Conservation (phyloP, 768 basidiomycete genomes). For the Lyophyllum shimeji region DNA sequence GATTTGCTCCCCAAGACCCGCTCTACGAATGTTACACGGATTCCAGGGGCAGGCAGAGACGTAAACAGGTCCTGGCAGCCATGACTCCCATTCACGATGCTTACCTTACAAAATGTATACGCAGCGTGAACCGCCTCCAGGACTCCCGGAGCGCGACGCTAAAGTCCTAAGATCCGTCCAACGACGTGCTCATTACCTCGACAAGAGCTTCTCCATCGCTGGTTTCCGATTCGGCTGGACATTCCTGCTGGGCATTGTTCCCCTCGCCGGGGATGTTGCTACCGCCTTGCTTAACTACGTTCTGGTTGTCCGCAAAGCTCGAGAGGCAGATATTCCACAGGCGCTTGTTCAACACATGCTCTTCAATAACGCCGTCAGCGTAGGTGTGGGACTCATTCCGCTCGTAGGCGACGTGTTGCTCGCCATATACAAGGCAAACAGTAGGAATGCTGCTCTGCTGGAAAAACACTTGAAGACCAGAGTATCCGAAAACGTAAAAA, state of each 20-base stretch:
- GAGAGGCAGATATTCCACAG: conserved; percentile 62
- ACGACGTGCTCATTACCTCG: conserved; percentile 78
- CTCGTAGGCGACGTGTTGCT: conserved; percentile 74
- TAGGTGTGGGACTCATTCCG: conserved; percentile 65
- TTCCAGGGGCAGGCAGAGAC: conserved; percentile 52
- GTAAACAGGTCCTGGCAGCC: conserved; percentile 49
- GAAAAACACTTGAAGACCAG: conserved; percentile 82
- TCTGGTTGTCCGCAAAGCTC: conserved; percentile 75
- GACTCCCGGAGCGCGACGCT: conserved; percentile 73
- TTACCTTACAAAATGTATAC: neutral
- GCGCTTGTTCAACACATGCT: conserved; percentile 78
- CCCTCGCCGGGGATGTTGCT: conserved; percentile 65
- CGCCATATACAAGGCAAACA: conserved; percentile 84
- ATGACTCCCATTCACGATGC: neutral
- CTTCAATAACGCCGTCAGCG: conserved; percentile 71
- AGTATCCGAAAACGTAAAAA: conserved; percentile 21
- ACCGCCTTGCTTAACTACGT: conserved; percentile 68
- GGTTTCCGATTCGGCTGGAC: conserved; percentile 88
- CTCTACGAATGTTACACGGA: conserved; percentile 67
- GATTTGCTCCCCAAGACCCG: conserved; percentile 75
- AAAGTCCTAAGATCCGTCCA: conserved; percentile 75
- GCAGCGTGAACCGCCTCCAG: conserved; percentile 71
- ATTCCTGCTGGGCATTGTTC: conserved; percentile 75
- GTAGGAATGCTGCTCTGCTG: conserved; percentile 81
- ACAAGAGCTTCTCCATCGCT: conserved; percentile 80